Evolutionary conservation across 371 early-diverging fungal species (phyloP).

Genomic region (Mortierella sp.): DNA sequence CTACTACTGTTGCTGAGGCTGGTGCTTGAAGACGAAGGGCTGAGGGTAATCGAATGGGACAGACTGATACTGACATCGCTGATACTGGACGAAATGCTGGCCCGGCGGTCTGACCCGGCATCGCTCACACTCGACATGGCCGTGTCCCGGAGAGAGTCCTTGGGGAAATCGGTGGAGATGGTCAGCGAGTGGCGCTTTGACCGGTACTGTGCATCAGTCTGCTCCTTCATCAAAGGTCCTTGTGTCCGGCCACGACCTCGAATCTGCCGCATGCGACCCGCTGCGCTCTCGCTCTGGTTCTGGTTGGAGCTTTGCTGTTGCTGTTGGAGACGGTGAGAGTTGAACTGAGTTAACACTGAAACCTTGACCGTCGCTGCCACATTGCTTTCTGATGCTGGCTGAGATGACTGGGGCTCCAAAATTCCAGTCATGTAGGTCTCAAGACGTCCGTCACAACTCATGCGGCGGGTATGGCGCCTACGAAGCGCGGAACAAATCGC

Average conservation of each 20-base stretch:
- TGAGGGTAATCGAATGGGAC: constrained; percentile 1
- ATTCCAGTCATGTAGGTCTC: constrained; percentile 4
- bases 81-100: constrained; percentile 23
- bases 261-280: not conserved
- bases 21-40: constrained; percentile 1
- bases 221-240: not conserved
- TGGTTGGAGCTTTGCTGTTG: not conserved
- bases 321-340: not conserved
- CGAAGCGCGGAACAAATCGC: not conserved
- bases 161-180: constrained; percentile 15
- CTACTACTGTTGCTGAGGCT: not conserved
- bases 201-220: not conserved
- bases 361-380: not conserved
- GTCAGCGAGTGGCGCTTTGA: constrained; percentile 10
- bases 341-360: not conserved
- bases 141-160: constrained; percentile 5
- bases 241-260: not conserved
- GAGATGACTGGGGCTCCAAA: not conserved
- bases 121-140: constrained; percentile 25
- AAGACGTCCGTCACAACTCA: constrained; percentile 19
- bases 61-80: constrained; percentile 17
- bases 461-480: not conserved
- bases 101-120: constrained; percentile 11
- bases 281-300: not conserved
- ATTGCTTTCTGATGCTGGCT: not conserved